A percentile compares a stretch with the other conserved stretches of the same genome.
Evolutionary conservation across 176 grass and related monocot genomes (phyloP).

Genomic region (Musa troglodytarum): DNA sequence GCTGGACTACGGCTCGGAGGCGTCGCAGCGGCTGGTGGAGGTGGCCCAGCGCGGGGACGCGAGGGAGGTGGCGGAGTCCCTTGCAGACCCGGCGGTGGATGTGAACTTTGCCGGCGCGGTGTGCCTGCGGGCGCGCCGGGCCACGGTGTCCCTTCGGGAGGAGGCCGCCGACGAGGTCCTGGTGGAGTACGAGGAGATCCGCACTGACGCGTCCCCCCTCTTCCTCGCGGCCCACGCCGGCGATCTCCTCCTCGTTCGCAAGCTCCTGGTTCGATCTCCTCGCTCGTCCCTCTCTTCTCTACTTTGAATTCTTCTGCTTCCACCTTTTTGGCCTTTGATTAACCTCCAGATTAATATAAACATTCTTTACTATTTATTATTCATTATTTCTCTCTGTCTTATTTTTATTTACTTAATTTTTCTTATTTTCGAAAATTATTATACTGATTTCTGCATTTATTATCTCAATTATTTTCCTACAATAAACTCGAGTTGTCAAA

Average conservation of each 20-base stretch:
- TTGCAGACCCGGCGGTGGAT: conserved; percentile 43
- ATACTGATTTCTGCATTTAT: background rate
- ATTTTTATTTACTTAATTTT: background rate
- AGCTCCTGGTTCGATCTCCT: conserved; percentile 38
- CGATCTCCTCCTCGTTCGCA: conserved; percentile 66
- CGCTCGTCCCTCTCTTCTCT: background rate
- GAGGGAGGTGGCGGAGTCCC: conserved; percentile 43
- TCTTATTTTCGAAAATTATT: too few relatives aligned
- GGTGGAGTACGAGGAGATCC: conserved; percentile 68
- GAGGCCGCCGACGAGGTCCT: conserved; percentile 53
- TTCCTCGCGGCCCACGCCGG: conserved; percentile 90
- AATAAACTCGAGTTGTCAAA: background rate
- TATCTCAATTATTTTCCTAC: background rate
- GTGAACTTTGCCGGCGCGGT: conserved; percentile 91
- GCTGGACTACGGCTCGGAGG: conserved; percentile 27
- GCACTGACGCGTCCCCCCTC: conserved; percentile 82
- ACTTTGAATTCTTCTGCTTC: too few relatives aligned
- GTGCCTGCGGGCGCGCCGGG: conserved; percentile 51
- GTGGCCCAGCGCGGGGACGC: conserved; percentile 52
- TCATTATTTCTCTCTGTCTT: too few relatives aligned
- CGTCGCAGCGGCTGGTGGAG: conserved; percentile 80
- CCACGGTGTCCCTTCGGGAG: conserved; percentile 54
- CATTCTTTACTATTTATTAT: too few relatives aligned
- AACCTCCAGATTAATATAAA: too few relatives aligned
- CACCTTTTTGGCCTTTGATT: too few relatives aligned